A percentile compares a stretch with the other conserved stretches of the same genome.
Conservation (phyloP, 345 rosid genomes). For the Salix udensis region DNA sequence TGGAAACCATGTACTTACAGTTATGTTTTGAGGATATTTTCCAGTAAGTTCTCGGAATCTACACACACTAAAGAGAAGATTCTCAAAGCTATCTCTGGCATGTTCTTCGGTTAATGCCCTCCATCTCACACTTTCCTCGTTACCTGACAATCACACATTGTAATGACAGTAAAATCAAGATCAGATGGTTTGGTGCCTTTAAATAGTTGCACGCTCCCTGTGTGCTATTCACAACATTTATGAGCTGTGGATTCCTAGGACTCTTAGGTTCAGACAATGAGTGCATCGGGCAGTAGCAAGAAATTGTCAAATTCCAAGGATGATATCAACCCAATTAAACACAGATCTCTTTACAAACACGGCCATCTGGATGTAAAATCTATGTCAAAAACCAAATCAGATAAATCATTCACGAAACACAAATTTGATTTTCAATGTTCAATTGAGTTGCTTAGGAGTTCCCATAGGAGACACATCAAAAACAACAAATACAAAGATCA, state of each 20-base stretch:
- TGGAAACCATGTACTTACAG: conserved; percentile 48
- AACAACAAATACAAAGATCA: background rate
- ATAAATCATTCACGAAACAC: background rate
- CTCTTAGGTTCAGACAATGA: background rate
- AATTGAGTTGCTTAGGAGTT: no score
- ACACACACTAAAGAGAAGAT: conserved; percentile 86
- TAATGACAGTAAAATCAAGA: background rate
- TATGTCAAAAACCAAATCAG: background rate
- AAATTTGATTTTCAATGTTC: no score
- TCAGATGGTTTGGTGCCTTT: background rate
- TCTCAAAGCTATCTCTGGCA: conserved; percentile 97
- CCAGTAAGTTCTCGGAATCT: conserved; percentile 95
- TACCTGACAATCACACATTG: conserved; percentile 44
- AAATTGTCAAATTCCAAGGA: background rate
- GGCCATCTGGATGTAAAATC: background rate
- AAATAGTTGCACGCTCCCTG: background rate
- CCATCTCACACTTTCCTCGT: conserved; percentile 59
- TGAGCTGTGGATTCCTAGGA: background rate
- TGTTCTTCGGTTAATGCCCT: conserved; percentile 94
- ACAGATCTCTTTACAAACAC: no score
- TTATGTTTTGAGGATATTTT: conserved; percentile 74
- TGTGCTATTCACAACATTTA: background rate
- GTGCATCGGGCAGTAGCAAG: background rate
- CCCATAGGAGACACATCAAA: background rate
- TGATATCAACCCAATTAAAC: no score